A percentile compares a stretch with the other conserved stretches of the same genome.
Evolutionary conservation across 208 protist species (phyloP).

Genomic region (Porcisia hertigi): DNA sequence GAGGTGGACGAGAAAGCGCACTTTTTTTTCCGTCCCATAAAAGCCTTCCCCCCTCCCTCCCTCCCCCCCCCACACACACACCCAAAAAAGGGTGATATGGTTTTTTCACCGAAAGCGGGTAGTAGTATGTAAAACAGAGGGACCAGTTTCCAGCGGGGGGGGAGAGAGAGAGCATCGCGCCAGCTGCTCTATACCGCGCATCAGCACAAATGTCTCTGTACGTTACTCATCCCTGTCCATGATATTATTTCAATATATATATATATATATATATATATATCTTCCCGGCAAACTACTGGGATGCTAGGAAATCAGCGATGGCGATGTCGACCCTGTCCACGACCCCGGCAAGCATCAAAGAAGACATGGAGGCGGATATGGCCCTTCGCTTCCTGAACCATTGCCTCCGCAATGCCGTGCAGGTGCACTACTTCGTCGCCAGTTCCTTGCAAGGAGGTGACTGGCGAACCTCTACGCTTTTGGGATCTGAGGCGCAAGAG

Average conservation of each 20-base stretch:
- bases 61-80: no score
- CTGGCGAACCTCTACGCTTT: conserved; percentile 34
- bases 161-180: not conserved
- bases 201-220: not conserved
- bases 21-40: not conserved
- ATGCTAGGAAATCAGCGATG: not conserved
- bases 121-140: no score
- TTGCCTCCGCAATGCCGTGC: conserved; percentile 47
- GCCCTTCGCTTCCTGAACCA: conserved; percentile 60
- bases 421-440: conserved; percentile 64
- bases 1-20: not conserved
- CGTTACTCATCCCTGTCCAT: not conserved
- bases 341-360: not conserved
- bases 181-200: not conserved
- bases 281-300: not conserved
- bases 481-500: conserved; percentile 47
- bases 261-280: not conserved
- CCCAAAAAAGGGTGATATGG: no score
- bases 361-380: conserved; percentile 1
- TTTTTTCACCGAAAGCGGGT: no score
- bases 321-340: not conserved
- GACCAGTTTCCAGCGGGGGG: not conserved
- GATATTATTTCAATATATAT: not conserved
- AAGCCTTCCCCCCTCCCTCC: no score
- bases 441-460: conserved; percentile 35